A percentile compares a stretch with the other conserved stretches of the same genome.
These are phyloP conservation scores for Botryotinia convoluta DNA, from an alignment of 2,329 filamentous ascomycete genomes.

Conservation along the genomic window DNA sequence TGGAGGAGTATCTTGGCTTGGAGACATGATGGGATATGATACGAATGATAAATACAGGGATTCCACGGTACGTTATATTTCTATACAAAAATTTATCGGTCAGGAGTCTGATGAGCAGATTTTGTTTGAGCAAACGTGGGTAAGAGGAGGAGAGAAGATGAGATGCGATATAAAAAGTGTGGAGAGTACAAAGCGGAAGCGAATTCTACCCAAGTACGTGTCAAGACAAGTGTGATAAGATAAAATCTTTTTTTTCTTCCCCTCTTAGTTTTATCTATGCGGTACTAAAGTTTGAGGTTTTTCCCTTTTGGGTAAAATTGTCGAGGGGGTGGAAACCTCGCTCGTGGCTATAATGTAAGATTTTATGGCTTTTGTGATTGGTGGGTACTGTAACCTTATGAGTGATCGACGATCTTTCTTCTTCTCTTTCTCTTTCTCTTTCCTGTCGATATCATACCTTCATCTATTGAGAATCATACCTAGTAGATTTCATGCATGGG, in stretches of 20 bases:
- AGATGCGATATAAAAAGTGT: neutral
- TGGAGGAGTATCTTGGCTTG: slow-evolving; percentile 23
- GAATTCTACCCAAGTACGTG: slow-evolving; percentile 6
- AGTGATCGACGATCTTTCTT: neutral
- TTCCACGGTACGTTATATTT: neutral
- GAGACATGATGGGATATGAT: slow-evolving; percentile 19
- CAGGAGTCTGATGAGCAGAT: neutral
- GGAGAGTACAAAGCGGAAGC: neutral
- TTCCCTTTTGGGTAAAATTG: slow-evolving; percentile 32
- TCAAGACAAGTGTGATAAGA: neutral
- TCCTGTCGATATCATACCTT: neutral
- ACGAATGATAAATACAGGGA: neutral
- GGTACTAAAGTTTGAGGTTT: slow-evolving; percentile 17
- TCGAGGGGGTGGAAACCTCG: slow-evolving; percentile 26
- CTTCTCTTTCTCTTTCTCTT: neutral
- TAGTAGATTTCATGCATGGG: no score
- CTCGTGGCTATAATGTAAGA: slow-evolving; percentile 5
- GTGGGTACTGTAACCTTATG: neutral
- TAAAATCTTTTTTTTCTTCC: slow-evolving; percentile 15
- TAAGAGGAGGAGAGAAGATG: neutral
- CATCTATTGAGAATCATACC: neutral
- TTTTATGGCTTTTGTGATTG: neutral
- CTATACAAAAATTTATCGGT: neutral
- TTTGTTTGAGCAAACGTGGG: neutral
- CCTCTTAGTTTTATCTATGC: neutral